These are phyloP conservation scores for Talaromyces sp. DNA, from an alignment of 2,329 filamentous ascomycete genomes.

Conservation along the genomic window DNA sequence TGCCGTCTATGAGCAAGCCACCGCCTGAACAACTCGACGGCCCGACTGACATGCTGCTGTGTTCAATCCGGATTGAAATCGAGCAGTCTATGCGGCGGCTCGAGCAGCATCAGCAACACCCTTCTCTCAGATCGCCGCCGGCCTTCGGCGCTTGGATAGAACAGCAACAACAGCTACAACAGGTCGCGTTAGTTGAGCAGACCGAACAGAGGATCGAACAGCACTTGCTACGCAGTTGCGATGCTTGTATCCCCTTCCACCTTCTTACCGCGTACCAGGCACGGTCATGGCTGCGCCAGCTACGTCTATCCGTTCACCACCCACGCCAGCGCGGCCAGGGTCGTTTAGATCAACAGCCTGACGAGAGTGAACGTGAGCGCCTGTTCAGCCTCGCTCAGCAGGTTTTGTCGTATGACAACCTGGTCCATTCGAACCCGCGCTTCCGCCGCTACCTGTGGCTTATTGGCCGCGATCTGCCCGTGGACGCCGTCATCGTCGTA, in stretches of 20 bases:
- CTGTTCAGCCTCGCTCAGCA: neutral
- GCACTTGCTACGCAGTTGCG: neutral
- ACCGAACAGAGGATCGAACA: too few species aligned
- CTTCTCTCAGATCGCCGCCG: too few species aligned
- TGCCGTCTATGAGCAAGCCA: neutral
- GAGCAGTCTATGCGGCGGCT: neutral
- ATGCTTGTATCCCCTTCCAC: neutral
- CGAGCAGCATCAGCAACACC: neutral
- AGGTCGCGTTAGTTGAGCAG: too few species aligned
- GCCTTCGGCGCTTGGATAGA: neutral
- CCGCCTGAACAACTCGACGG: neutral
- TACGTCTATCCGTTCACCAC: neutral
- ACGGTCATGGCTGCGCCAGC: neutral
- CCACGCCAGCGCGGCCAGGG: neutral
- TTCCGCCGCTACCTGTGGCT: neutral
- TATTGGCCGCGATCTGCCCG: neutral
- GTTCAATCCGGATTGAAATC: neutral
- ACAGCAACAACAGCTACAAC: neutral
- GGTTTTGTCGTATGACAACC: neutral
- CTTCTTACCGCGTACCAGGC: neutral
- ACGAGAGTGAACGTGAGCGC: neutral
- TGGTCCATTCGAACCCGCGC: neutral
- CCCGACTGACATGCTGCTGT: neutral
- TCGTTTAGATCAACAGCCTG: neutral
- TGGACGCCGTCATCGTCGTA: neutral